Conservation (phyloP, 2,329 filamentous ascomycete species). For the Penicillium hesseltinei region DNA sequence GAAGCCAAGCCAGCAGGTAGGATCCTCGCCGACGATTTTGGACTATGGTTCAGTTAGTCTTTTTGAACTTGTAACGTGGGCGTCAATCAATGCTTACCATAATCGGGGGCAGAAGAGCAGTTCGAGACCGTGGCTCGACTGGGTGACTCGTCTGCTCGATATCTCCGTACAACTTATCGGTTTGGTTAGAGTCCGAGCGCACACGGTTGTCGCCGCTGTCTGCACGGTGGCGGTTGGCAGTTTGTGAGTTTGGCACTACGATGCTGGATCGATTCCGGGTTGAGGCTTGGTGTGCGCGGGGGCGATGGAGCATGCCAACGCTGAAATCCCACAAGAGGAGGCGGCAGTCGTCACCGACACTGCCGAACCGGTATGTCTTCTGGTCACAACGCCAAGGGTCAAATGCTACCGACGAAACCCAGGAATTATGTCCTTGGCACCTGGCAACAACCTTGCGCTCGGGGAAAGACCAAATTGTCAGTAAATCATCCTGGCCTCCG, state of each 20-base stretch:
- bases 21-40: constrained; percentile 81
- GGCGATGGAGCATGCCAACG: constrained; percentile 90
- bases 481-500: constrained; percentile 90
- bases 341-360: constrained; percentile 89
- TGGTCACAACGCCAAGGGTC: constrained; percentile 97
- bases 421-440: constrained; percentile 93
- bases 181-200: constrained; percentile 69
- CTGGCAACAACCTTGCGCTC: constrained; percentile 83
- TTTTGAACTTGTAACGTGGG: background rate
- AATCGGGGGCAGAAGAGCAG: constrained; percentile 84
- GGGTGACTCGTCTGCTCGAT: constrained; percentile 67
- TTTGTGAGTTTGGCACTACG: constrained; percentile 26
- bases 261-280: constrained; percentile 42
- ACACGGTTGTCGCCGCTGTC: constrained; percentile 60
- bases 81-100: constrained; percentile 60
- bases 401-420: constrained; percentile 90
- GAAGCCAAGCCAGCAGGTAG: constrained; percentile 87
- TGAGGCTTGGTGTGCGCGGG: constrained; percentile 59
- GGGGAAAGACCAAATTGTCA: constrained; percentile 90
- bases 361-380: constrained; percentile 91
- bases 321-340: constrained; percentile 96
- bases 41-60: constrained; percentile 51
- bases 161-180: constrained; percentile 42
- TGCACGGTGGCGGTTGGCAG: constrained; percentile 60
- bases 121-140: constrained; percentile 80